A percentile compares a stretch with the other conserved stretches of the same genome.
Conservation (phyloP, 2,329 filamentous ascomycete genomes). For the Botrytis medusae region DNA sequence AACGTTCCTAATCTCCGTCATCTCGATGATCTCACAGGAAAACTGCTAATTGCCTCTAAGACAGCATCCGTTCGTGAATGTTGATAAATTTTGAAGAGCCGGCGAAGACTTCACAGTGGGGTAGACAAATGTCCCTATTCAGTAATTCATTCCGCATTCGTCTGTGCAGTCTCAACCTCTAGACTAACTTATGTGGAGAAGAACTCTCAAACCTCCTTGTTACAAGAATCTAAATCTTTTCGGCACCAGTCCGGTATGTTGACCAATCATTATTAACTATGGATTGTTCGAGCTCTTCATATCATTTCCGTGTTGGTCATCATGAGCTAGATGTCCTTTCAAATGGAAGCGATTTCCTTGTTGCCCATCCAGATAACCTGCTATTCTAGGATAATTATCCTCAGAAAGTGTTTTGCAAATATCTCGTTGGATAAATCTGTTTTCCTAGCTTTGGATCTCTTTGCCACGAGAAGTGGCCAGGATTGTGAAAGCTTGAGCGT, state of each 20-base stretch:
- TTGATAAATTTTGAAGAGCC: neutral
- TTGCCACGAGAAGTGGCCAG: neutral
- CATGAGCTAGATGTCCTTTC: neutral
- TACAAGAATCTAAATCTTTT: neutral
- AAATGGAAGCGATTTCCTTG: neutral
- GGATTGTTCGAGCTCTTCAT: neutral
- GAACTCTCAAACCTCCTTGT: constrained; percentile 15
- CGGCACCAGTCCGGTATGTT: neutral
- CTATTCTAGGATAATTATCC: neutral
- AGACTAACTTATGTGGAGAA: neutral
- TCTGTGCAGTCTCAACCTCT: constrained; percentile 8
- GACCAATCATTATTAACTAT: neutral
- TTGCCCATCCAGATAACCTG: neutral
- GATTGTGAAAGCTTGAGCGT: constrained; percentile 1
- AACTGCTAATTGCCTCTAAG: neutral
- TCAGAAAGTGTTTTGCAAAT: neutral
- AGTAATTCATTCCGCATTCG: neutral
- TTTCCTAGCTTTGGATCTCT: neutral
- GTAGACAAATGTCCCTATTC: neutral
- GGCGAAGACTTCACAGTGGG: neutral
- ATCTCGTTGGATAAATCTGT: neutral
- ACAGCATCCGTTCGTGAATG: neutral
- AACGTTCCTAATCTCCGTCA: neutral
- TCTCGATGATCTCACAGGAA: neutral
- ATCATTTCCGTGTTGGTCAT: constrained; percentile 4